These are phyloP conservation scores for Salvia sclarea DNA, from an alignment of 305 asterid genomes.

Conservation along the genomic window DNA sequence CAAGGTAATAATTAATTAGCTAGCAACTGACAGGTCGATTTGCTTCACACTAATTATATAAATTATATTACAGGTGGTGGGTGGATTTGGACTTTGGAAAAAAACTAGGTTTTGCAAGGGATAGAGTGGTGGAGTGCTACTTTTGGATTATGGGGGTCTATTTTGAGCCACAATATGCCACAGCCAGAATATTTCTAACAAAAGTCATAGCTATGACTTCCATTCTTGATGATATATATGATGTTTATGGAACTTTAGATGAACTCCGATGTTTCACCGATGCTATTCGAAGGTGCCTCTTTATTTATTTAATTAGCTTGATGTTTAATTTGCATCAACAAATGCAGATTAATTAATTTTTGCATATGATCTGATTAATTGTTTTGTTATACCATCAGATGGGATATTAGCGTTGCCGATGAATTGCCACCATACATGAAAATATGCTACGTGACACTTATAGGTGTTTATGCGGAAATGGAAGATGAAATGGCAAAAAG, in stretches of 20 bases:
- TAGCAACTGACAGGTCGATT: too few species aligned
- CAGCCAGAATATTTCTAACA: background rate
- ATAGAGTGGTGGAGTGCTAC: constrained; percentile 20
- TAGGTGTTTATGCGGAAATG: constrained; percentile 39
- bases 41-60: too few species aligned
- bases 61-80: constrained; percentile 50
- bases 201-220: background rate
- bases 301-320: too few species aligned
- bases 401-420: constrained; percentile 34
- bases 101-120: constrained; percentile 40
- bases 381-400: background rate
- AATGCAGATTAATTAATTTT: too few species aligned
- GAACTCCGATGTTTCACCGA: constrained; percentile 43
- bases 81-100: constrained; percentile 35
- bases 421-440: constrained; percentile 43
- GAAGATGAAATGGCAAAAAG: constrained; percentile 32
- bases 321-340: background rate
- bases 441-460: constrained; percentile 26
- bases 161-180: background rate
- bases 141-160: constrained; percentile 22
- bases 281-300: constrained; percentile 40
- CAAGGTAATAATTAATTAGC: too few species aligned
- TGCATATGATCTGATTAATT: background rate
- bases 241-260: constrained; percentile 20
- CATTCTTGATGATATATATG: constrained; percentile 17